Evolutionary conservation across 2,329 filamentous ascomycete genomes (phyloP).

Genomic region (Neoascochyta sp.): DNA sequence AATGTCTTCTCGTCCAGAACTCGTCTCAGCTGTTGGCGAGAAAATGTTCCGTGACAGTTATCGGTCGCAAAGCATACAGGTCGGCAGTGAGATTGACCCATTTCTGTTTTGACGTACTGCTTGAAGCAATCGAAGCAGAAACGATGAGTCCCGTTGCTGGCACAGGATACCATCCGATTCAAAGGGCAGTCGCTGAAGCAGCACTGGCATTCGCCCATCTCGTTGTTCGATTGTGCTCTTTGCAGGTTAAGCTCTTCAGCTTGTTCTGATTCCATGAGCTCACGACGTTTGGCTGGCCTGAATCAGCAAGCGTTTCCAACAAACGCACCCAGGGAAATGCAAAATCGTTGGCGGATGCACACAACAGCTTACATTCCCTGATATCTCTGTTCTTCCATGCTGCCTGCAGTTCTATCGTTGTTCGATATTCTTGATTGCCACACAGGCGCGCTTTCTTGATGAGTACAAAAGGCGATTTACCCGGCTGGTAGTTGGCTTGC

Average conservation of each 20-base stretch:
- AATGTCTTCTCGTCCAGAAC: conserved; percentile 59
- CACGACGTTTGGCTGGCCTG: conserved; percentile 22
- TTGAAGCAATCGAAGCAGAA: conserved; percentile 69
- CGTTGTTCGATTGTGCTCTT: conserved; percentile 34
- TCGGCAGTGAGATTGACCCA: conserved; percentile 66
- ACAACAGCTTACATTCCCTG: conserved; percentile 14
- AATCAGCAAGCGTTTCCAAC: too few relatives aligned
- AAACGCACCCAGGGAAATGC: too few relatives aligned
- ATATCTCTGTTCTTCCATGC: conserved; percentile 26
- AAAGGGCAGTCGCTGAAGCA: conserved; percentile 66
- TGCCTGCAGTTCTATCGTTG: conserved; percentile 31
- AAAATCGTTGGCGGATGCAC: neutral
- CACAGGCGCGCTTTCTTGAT: too few relatives aligned
- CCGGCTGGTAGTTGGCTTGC: conserved; percentile 20
- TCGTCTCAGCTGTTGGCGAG: conserved; percentile 50
- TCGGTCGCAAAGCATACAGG: conserved; percentile 65
- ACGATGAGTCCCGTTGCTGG: conserved; percentile 56
- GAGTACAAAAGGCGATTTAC: too few relatives aligned
- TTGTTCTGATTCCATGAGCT: conserved; percentile 17
- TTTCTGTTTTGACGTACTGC: conserved; percentile 61
- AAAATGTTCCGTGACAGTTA: conserved; percentile 60
- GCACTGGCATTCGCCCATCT: conserved; percentile 64
- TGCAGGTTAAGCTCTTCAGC: conserved; percentile 38
- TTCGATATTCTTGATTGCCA: too few relatives aligned
- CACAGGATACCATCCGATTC: conserved; percentile 67